Base-by-base conservation (phyloP, 805 yeast genomes). In the Candida lessepsii region DNA sequence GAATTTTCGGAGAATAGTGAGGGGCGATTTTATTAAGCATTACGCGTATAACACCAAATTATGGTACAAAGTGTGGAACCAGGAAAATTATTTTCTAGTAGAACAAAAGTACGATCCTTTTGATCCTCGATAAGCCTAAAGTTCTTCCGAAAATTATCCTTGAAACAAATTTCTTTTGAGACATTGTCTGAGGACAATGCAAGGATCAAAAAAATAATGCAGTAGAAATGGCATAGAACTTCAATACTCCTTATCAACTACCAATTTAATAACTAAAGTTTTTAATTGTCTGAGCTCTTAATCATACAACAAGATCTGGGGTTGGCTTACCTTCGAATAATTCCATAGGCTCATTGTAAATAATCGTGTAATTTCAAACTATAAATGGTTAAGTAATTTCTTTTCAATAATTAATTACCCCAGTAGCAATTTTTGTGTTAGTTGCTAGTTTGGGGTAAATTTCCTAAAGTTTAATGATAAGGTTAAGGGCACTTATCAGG, bases 91-190 rank as follows among this genome's bases (percentile, higher is more conserved):
- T 28, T 28, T 28, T 28, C 16, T 16, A 10, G 5, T 4, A 16
- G 20, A 5, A 15, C 11, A 15, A 28, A 4, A 20, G 8, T 20
- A 6, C 8, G 9, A 9, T 6, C 19, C 9, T 10, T 28, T 9
- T 28, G 16, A 7, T 13, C 13, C 6, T 16, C 11, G 9, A 16
- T 16, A 4, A 8, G 10, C 24, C 15, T 9, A 20, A 10, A 29
- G 33, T 29, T 29, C 33, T 29, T 29, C 33, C 33, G 33, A 29
- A 29, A 29, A 29, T 29, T 29, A 18, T 11, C 24, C 24, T 18
- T 5, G 18, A 4, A 11, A 6, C 5, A 11, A 29, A 29, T 18
- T 18, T 4, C 33, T 29, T 17, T 17, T 29, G 18, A 29, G 33
- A 29, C 33, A 29, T 11, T 29, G 33, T 29, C 33, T 29, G 23